Conservation (phyloP, 2,329 filamentous ascomycete species). For the Scorias spongiosa region DNA sequence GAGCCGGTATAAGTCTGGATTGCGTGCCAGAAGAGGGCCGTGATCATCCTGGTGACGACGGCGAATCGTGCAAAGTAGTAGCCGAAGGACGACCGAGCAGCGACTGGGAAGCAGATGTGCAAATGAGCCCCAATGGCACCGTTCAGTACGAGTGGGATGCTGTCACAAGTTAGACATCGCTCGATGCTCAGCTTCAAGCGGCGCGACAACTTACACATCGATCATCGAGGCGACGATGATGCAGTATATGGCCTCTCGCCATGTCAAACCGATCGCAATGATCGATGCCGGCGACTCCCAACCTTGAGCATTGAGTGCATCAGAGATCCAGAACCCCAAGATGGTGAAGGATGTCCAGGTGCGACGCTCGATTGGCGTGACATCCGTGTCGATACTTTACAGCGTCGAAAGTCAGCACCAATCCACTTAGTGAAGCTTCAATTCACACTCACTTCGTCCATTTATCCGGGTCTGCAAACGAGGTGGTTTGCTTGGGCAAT, state of each 20-base stretch:
- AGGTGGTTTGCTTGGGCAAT: conserved; percentile 23
- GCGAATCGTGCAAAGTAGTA: conserved; percentile 43
- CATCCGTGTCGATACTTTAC: conserved; percentile 29
- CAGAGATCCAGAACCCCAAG: conserved; percentile 31
- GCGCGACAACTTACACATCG: conserved; percentile 3
- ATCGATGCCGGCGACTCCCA: conserved; percentile 34
- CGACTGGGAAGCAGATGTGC: conserved; percentile 42
- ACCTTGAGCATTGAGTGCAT: conserved; percentile 30
- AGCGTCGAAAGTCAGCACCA: not conserved
- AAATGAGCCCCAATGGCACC: conserved; percentile 35
- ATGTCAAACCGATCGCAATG: conserved; percentile 31
- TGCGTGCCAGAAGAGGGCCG: conserved; percentile 48
- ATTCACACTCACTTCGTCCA: not conserved
- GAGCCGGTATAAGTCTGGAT: conserved; percentile 52
- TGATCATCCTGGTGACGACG: conserved; percentile 37
- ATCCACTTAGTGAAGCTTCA: no score
- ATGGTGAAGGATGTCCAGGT: conserved; percentile 30
- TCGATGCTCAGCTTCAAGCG: no score
- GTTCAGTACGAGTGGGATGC: conserved; percentile 9
- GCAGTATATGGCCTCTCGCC: conserved; percentile 21
- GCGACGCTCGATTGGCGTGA: conserved; percentile 29
- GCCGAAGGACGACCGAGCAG: conserved; percentile 40
- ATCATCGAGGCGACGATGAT: conserved; percentile 21
- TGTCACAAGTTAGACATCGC: not conserved
- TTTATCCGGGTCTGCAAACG: conserved; percentile 24